Conservation (phyloP, 768 basidiomycete species). For the Trametes cinnabarina region DNA sequence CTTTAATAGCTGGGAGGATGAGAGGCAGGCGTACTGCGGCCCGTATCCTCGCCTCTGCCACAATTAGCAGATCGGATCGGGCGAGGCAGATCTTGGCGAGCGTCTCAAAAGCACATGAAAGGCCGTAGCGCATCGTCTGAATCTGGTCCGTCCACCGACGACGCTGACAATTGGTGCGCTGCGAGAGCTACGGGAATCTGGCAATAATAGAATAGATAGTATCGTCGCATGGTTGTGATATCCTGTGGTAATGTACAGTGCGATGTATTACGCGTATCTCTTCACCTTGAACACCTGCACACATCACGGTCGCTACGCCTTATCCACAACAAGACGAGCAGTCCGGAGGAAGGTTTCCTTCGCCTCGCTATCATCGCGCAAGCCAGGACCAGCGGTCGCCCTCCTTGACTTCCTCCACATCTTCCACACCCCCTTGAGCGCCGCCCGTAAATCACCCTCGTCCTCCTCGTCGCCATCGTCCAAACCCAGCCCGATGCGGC, state of each 20-base stretch:
- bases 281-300: not conserved
- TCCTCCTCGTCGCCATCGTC: conserved; percentile 1
- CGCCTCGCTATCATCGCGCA: conserved; percentile 20
- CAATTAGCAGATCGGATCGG: conserved; percentile 13
- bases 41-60: conserved; percentile 4
- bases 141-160: too few relatives aligned
- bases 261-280: not conserved
- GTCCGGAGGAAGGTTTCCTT: conserved; percentile 34
- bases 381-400: not conserved
- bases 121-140: not conserved
- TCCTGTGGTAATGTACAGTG: not conserved
- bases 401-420: conserved; percentile 28
- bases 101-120: conserved; percentile 6
- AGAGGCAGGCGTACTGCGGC: conserved; percentile 2
- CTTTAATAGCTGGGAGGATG: conserved; percentile 5
- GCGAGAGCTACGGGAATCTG: not conserved
- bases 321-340: conserved; percentile 29
- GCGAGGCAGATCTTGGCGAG: conserved; percentile 3
- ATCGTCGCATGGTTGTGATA: not conserved
- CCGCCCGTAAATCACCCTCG: conserved; percentile 43
- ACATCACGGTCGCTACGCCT: not conserved
- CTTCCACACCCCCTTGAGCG: conserved; percentile 60
- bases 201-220: not conserved
- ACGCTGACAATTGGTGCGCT: too few relatives aligned
- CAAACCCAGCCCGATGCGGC: conserved; percentile 9